A percentile compares a stretch with the other conserved stretches of the same genome.
Evolutionary conservation across 192 early-diverging fungal species (phyloP).

Genomic region (Coemansia reversa): DNA sequence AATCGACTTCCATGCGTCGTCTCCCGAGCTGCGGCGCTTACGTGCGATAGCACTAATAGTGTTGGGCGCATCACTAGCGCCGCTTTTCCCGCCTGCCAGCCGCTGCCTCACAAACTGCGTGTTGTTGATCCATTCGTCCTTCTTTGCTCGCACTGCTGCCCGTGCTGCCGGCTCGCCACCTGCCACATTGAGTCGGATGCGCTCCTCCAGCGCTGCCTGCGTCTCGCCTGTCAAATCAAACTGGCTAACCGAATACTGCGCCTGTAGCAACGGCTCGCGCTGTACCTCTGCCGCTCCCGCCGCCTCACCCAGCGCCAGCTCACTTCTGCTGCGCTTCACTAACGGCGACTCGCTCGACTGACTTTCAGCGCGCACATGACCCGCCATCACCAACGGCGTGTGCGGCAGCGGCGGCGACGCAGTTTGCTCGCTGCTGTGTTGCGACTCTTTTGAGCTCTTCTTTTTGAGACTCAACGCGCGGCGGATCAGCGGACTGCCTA

Average conservation of each 20-base stretch:
- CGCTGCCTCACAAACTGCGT: constrained; percentile 44
- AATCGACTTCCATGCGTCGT: constrained; percentile 13
- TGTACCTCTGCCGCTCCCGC: not conserved
- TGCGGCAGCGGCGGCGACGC: not conserved
- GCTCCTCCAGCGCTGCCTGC: constrained; percentile 26
- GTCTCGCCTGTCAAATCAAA: constrained; percentile 22
- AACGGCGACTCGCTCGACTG: not conserved
- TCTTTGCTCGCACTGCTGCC: constrained; percentile 14
- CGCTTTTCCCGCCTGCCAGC: constrained; percentile 21
- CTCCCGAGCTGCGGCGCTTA: constrained; percentile 28
- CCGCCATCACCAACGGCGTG: not conserved
- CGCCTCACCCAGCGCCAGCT: constrained; percentile 3
- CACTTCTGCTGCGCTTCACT: constrained; percentile 31
- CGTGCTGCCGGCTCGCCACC: not conserved
- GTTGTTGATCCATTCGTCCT: constrained; percentile 50
- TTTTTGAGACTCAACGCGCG: constrained; percentile 48
- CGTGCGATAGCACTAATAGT: constrained; percentile 8
- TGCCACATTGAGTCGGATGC: constrained; percentile 11
- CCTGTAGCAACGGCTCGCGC: constrained; percentile 3
- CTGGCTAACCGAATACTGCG: not conserved
- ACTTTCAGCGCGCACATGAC: not conserved
- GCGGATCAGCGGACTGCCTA: constrained; percentile 38
- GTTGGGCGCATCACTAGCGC: not conserved
- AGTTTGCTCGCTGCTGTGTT: not conserved
- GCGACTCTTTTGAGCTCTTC: constrained; percentile 11